phyloP scores from a whole-genome alignment of 129 eudicot genomes.

The Helianthus tuberosus region DNA sequence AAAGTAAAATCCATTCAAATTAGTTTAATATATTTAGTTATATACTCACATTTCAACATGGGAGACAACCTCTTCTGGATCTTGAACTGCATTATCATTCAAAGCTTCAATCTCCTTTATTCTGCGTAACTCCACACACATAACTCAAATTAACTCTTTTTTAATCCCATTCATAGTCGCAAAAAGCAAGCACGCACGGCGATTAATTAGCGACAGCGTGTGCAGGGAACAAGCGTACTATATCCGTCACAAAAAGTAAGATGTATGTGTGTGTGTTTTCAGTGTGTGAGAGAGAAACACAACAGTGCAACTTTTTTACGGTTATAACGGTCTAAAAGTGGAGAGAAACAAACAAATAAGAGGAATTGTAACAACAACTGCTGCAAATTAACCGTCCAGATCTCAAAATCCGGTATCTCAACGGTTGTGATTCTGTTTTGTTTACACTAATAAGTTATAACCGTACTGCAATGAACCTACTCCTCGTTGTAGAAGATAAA shows the following conservation, averaged over 20 bases:
- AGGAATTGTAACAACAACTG: constrained; percentile 40
- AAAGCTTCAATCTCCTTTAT: constrained; percentile 33
- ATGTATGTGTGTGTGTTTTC: neutral
- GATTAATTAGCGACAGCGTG: too few species aligned
- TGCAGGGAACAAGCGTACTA: too few species aligned
- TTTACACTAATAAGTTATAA: neutral
- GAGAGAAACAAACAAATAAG: neutral
- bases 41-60: constrained; percentile 36
- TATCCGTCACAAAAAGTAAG: neutral
- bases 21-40: neutral
- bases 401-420: constrained; percentile 33
- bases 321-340: constrained; percentile 35
- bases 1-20: neutral
- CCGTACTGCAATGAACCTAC: constrained; percentile 19
- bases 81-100: constrained; percentile 46
- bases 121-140: constrained; percentile 1
- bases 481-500: neutral
- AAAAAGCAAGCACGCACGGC: too few species aligned
- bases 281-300: constrained; percentile 29
- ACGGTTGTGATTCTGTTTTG: constrained; percentile 36
- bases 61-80: constrained; percentile 38
- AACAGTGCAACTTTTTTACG: constrained; percentile 13
- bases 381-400: constrained; percentile 36
- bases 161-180: neutral
- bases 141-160: neutral